phyloP scores from a whole-genome alignment of 495 filamentous ascomycete species.

The Aspergillus incahuasiensis region DNA sequence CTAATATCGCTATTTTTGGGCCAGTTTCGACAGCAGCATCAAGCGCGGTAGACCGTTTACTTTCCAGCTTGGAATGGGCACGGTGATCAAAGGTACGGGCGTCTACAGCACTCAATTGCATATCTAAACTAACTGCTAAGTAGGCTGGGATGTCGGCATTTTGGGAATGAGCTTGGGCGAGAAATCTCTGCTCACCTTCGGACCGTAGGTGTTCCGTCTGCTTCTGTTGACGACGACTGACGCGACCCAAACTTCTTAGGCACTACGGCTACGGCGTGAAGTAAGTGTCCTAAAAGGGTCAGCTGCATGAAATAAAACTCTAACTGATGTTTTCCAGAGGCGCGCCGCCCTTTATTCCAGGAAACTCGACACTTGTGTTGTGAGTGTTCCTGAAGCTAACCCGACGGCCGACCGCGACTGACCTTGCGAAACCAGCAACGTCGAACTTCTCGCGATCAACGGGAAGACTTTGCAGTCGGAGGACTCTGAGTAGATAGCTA shows the following conservation, averaged over 20 bases:
- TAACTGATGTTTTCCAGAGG: background rate
- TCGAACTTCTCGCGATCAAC: background rate
- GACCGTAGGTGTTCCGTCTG: conserved; percentile 14
- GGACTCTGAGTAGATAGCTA: background rate
- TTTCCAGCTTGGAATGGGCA: conserved; percentile 19
- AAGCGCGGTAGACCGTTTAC: conserved; percentile 20
- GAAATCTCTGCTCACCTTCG: conserved; percentile 22
- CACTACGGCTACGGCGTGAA: conserved; percentile 22
- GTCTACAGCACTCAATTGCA: background rate
- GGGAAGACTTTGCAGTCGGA: background rate
- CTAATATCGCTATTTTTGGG: no score
- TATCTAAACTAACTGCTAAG: background rate
- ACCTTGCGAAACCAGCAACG: background rate
- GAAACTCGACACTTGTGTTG: background rate
- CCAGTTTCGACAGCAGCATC: conserved; percentile 24
- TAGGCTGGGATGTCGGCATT: conserved; percentile 23
- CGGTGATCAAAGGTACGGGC: conserved; percentile 18
- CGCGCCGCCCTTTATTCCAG: background rate
- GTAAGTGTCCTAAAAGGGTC: background rate
- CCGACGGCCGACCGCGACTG: background rate
- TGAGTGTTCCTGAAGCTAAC: background rate
- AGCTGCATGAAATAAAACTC: background rate
- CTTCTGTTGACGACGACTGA: background rate
- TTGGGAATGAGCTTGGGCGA: conserved; percentile 22
- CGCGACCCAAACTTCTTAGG: background rate